Percentiles rank a stretch among this genome's conserved stretches.
Evolutionary conservation across 1,284 basidiomycete genomes (phyloP).

Genomic region (Leccinum proliferum): DNA sequence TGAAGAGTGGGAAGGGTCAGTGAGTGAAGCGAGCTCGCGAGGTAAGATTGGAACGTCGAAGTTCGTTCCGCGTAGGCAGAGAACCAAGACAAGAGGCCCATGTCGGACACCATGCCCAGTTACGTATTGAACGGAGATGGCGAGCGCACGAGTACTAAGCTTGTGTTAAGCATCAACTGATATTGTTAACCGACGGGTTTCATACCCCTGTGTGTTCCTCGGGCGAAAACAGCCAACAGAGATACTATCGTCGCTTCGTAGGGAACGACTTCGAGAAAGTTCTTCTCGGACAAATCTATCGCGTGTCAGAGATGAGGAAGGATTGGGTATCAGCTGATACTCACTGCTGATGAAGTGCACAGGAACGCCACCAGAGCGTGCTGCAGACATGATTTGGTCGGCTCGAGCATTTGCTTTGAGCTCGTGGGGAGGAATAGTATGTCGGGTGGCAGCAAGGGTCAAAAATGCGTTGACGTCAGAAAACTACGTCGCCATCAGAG

Average conservation of each 20-base stretch:
- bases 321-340: constrained; percentile 24
- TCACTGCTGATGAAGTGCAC: constrained; percentile 71
- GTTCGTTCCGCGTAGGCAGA: constrained; percentile 45
- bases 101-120: constrained; percentile 59
- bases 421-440: constrained; percentile 56
- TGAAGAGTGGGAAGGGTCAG: constrained; percentile 63
- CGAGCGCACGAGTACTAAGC: constrained; percentile 46
- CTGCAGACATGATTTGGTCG: constrained; percentile 64
- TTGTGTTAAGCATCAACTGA: constrained; percentile 5
- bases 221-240: constrained; percentile 59
- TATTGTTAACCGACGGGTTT: constrained; percentile 3
- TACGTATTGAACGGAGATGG: constrained; percentile 35
- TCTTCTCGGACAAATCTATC: constrained; percentile 76
- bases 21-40: constrained; percentile 49
- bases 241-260: constrained; percentile 58
- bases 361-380: constrained; percentile 64
- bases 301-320: constrained; percentile 2
- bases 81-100: constrained; percentile 59
- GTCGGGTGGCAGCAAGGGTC: constrained; percentile 70
- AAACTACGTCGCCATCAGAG: constrained; percentile 42
- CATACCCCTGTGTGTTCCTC: constrained; percentile 64
- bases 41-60: constrained; percentile 45
- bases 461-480: constrained; percentile 80
- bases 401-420: constrained; percentile 52
- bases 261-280: constrained; percentile 59